These are phyloP conservation scores for Dalechampia spathulata DNA, from an alignment of 441 rosid species.

Conservation along the genomic window DNA sequence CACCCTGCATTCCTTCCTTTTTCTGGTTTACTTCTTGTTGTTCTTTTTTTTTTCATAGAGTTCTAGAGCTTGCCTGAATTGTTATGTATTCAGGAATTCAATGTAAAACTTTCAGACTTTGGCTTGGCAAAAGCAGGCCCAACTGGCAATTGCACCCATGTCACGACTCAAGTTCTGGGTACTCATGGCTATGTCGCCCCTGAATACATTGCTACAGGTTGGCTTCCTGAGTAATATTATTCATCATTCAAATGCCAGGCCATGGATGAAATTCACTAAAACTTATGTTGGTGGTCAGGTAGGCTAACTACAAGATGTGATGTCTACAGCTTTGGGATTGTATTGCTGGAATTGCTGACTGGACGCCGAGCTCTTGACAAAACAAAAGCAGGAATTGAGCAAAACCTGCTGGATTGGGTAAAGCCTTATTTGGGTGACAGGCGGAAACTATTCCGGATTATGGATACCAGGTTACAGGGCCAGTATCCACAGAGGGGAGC, in stretches of 20 bases:
- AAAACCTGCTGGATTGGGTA: constrained; percentile 60
- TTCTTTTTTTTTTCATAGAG: neutral
- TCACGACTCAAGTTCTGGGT: constrained; percentile 62
- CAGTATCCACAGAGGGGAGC: constrained; percentile 57
- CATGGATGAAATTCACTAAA: no score
- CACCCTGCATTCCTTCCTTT: no score
- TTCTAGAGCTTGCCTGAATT: neutral
- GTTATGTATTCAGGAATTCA: constrained; percentile 32
- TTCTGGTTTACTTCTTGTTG: neutral
- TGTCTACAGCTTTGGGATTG: constrained; percentile 73
- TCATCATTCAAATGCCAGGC: no score
- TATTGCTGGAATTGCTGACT: constrained; percentile 55
- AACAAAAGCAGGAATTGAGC: constrained; percentile 39
- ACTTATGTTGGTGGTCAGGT: constrained; percentile 33
- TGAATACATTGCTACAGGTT: constrained; percentile 68
- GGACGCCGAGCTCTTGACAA: constrained; percentile 48
- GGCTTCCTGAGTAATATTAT: no score
- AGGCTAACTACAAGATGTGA: constrained; percentile 57
- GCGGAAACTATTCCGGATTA: constrained; percentile 49
- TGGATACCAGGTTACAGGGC: constrained; percentile 57
- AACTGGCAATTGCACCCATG: constrained; percentile 47
- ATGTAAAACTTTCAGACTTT: constrained; percentile 68
- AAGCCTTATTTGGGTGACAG: constrained; percentile 44
- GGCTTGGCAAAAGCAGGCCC: constrained; percentile 79
- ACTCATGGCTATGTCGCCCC: constrained; percentile 80